Conservation (phyloP, 352 stramenopile genomes). For the Pythium monospermum region DNA sequence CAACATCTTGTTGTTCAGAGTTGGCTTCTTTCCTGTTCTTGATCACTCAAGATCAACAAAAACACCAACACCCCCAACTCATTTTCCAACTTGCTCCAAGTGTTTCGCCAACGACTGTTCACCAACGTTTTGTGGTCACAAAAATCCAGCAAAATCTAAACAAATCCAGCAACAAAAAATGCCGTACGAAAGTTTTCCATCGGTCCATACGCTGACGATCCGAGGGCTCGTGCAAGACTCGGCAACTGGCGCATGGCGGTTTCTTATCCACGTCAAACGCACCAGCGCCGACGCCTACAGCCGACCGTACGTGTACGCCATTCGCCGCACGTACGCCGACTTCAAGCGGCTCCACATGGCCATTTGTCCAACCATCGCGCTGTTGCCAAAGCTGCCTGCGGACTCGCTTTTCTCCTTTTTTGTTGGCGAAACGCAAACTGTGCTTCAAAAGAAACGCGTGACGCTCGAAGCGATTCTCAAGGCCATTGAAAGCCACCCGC, state of each 20-base stretch:
- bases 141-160: not conserved
- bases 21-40: not conserved
- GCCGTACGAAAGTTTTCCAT: conserved; percentile 75
- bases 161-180: conserved; percentile 31
- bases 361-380: conserved; percentile 40
- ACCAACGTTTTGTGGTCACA: not conserved
- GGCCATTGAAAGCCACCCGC: conserved; percentile 51
- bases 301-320: conserved; percentile 36
- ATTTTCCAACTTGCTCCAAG: conserved; percentile 12
- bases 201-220: conserved; percentile 53
- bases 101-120: too few relatives aligned
- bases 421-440: conserved; percentile 56
- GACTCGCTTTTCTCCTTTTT: conserved; percentile 66
- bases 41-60: too few relatives aligned
- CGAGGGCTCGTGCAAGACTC: conserved; percentile 60
- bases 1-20: not conserved
- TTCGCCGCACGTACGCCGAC: conserved; percentile 61
- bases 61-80: conserved; percentile 3
- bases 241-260: conserved; percentile 51
- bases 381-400: conserved; percentile 40
- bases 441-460: conserved; percentile 62
- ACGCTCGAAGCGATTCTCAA: conserved; percentile 54
- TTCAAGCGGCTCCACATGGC: conserved; percentile 63
- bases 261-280: conserved; percentile 53
- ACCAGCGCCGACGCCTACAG: conserved; percentile 26